Evolutionary conservation across 1,284 basidiomycete genomes (phyloP).

Genomic region (Lignosus rhinocerotis): DNA sequence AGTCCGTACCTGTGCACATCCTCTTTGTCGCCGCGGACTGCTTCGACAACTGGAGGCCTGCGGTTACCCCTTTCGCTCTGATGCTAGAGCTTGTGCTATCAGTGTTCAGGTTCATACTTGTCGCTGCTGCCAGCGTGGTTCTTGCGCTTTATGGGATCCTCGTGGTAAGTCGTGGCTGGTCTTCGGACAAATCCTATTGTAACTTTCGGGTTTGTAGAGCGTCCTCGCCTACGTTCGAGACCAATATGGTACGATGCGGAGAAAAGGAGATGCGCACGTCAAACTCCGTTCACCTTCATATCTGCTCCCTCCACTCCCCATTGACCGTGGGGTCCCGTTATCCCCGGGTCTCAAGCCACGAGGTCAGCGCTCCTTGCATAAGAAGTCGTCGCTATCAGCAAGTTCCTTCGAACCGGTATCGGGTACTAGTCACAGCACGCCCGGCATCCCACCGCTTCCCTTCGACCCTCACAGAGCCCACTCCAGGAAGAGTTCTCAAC

Average conservation of each 20-base stretch:
- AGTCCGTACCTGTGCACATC: slow-evolving; percentile 5
- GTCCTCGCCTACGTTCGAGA: slow-evolving; percentile 4
- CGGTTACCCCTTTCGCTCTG: slow-evolving; percentile 1
- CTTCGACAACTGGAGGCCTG: slow-evolving; percentile 8
- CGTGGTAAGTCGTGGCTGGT: slow-evolving; percentile 10
- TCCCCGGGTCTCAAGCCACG: background rate
- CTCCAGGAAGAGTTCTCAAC: background rate
- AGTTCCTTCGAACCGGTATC: background rate
- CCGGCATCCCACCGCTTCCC: background rate
- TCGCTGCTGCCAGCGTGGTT: slow-evolving; percentile 16
- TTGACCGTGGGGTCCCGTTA: background rate
- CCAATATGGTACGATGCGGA: background rate
- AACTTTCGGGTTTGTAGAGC: slow-evolving; percentile 3
- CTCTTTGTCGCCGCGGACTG: slow-evolving; percentile 1
- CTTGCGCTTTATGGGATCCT: slow-evolving; percentile 15
- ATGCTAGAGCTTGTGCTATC: slow-evolving; percentile 14
- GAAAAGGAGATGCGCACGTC: background rate
- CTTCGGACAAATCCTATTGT: background rate
- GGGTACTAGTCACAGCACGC: background rate
- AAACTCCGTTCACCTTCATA: background rate
- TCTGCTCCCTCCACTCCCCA: background rate
- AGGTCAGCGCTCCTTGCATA: background rate
- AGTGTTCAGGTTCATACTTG: slow-evolving; percentile 2
- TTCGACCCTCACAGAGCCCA: background rate
- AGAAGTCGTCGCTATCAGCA: background rate